Evolutionary conservation across 2,329 filamentous ascomycete species (phyloP), one percentile per base, ranked within the genome.

Genomic region (Aspergillus fijiensis): DNA sequence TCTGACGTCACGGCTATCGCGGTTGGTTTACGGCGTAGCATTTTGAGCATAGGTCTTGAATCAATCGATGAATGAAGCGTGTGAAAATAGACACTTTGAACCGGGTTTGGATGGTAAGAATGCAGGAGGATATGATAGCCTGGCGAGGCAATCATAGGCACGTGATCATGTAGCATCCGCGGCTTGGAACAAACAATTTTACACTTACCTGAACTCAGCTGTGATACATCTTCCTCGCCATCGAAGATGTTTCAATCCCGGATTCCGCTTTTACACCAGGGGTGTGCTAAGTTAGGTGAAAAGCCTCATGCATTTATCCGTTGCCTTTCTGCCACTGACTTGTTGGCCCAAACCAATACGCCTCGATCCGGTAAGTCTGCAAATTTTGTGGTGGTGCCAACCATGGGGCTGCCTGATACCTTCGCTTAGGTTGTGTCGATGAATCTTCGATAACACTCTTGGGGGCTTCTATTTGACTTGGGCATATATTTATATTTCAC

Each of bases 21-120:
- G 23, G 80, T 82, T 29, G 80, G 80, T 63, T 81, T 80, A 61
- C 80, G 79, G 62, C 80, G 80, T 59, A 82, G 78, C 80, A 82
- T 82, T 11, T 51, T 73, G 45, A 23, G 7, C 10, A 29, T 7
- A 29, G 9, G 7, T 7, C 27, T 5, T 16, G n/a, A 49, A 11
- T 19, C 31, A 14, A 5, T n/a, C 11, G 14, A 35, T 12, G 3
- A 21, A 48, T 48, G 23, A 42, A n/a, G 19, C 6, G 35, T 23
- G 9, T 16, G 27, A 9, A 29, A 2, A 9, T 29, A 29, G 7
- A 29, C 9, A 29, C 27, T 29, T 29, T 29, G 7, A 9, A 7
- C 27, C 9, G 7, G 27, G 27, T 29, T 29, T 29, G 27, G 7
- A 29, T 29, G 27, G 27, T 29, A 29, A 29, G 27, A 29, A 29